Percentiles rank a stretch among this genome's conserved stretches.
These are phyloP conservation scores for Posidonia australis DNA, from an alignment of 106 monocot genomes.

Conservation along the genomic window DNA sequence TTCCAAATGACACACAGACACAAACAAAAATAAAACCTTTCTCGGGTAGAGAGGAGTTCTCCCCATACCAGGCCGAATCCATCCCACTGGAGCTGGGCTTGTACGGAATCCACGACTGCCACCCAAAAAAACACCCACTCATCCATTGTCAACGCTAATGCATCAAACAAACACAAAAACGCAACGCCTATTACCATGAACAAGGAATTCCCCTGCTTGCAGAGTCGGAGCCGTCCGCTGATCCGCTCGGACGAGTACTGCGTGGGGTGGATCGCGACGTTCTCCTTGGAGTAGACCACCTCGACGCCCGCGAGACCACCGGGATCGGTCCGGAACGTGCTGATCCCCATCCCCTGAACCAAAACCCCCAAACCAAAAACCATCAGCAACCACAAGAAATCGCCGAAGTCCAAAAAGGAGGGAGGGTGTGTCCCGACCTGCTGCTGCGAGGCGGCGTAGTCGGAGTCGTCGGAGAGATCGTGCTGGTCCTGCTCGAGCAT, in stretches of 20 bases:
- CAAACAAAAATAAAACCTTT: too few species aligned
- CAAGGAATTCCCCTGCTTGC: slow-evolving; percentile 33
- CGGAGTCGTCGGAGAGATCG: slow-evolving; percentile 69
- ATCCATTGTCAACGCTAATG: too few species aligned
- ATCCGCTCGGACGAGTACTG: slow-evolving; percentile 61
- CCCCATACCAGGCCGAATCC: slow-evolving; percentile 31
- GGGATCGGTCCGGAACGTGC: slow-evolving; percentile 26
- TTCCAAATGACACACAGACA: not conserved
- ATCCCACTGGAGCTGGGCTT: slow-evolving; percentile 30
- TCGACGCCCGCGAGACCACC: slow-evolving; percentile 19
- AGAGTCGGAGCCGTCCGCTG: slow-evolving; percentile 54
- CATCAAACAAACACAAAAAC: not conserved
- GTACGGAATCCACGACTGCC: slow-evolving; percentile 78
- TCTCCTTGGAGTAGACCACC: slow-evolving; percentile 51
- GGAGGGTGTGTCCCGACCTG: slow-evolving; percentile 14
- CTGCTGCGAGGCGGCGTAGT: slow-evolving; percentile 56
- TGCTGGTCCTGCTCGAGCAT: slow-evolving; percentile 35
- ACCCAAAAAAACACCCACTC: not conserved
- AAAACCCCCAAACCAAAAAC: not conserved
- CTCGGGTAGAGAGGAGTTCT: slow-evolving; percentile 24
- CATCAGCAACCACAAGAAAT: not conserved
- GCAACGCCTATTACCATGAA: slow-evolving; percentile 27
- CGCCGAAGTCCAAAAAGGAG: not conserved
- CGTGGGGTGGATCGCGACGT: slow-evolving; percentile 67
- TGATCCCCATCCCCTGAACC: slow-evolving; percentile 16